These are phyloP conservation scores for Mrakia hoshinonis DNA, from an alignment of 768 basidiomycete genomes.

Conservation along the genomic window DNA sequence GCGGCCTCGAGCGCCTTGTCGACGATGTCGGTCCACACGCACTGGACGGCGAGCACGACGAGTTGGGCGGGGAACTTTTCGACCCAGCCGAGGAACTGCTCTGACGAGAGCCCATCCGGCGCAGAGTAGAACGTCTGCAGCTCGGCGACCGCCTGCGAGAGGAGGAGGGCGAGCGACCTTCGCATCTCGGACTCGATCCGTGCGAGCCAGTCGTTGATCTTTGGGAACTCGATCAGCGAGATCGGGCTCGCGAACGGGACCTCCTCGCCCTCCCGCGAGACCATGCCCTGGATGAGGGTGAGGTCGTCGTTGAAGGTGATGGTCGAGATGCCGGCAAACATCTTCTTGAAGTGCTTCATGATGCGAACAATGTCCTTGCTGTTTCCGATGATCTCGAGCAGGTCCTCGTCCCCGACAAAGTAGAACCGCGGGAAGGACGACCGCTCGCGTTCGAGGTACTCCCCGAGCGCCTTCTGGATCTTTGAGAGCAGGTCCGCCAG, in stretches of 20 bases:
- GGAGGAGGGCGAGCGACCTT: conserved; percentile 69
- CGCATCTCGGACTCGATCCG: conserved; percentile 90
- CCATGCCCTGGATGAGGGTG: conserved; percentile 83
- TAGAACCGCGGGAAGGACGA: conserved; percentile 99
- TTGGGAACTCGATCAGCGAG: conserved; percentile 80
- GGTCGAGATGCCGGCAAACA: conserved; percentile 96
- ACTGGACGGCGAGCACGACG: conserved; percentile 88
- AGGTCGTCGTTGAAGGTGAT: conserved; percentile 77
- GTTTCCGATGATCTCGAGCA: conserved; percentile 98
- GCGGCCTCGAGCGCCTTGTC: conserved; percentile 58
- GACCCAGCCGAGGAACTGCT: conserved; percentile 78
- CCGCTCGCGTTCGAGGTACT: conserved; percentile 95
- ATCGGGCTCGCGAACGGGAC: conserved; percentile 76
- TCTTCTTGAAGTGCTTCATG: conserved; percentile 99
- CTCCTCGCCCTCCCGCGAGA: conserved; percentile 91
- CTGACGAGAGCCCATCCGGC: conserved; percentile 52
- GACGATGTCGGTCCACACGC: conserved; percentile 83
- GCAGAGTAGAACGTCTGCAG: conserved; percentile 71
- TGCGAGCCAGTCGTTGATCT: conserved; percentile 98
- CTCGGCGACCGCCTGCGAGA: conserved; percentile 70
- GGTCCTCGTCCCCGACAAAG: conserved; percentile 97
- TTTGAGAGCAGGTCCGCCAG: conserved; percentile 91
- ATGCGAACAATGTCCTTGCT: conserved; percentile 96
- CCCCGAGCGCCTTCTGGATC: conserved; percentile 97
- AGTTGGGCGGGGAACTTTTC: conserved; percentile 91